Evolutionary conservation across 257 asterid genomes (phyloP), one percentile per base, ranked within the genome.

Genomic region (Knoxia roxburghii): DNA sequence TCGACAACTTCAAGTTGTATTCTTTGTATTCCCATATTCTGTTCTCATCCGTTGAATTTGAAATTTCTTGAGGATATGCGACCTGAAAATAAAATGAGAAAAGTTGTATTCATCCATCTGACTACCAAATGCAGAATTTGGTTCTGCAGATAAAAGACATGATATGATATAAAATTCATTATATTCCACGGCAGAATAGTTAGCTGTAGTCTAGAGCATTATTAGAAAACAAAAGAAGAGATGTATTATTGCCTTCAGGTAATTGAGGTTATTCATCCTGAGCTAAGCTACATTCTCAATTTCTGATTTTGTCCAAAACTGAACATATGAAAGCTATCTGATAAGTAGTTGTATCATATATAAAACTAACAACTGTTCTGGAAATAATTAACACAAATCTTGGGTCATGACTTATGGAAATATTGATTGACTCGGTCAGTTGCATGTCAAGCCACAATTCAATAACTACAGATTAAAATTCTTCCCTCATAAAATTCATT

Each of bases 1-100:
- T 76, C 64, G 91, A 79, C 60, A 87, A 23, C 78, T 66, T 85
- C 81, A 87, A 87, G 68, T 85, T 63, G 85, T 82, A 70, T 2
- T 72, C 82, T 46, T 29, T 52, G 79, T 82, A 87, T 54, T 45
- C 24, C 74, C 79, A 85, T 2, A 53, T 71, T 37, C 69, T 68
- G 82, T 79, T 83, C 43, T 76, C 80, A 5, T 62, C 86, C 6
- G 21, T 70, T 7, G 78, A 65, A 1, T 75, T 67, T 10, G 91
- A 76, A 18, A 64, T 56, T 73, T 83, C 89, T 26, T 63, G 33
- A 0, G 95, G 87, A 15, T 62, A 64, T 0, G 35, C 73, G 20
- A 81, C 86, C 95, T 85, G 66, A 51, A 20, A 43, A 8, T 5
- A 1, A 41, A 15, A 21, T 1, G 14, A 65, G 33, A 65, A 20